A percentile compares a stretch with the other conserved stretches of the same genome.
Evolutionary conservation across 192 early-diverging fungal species (phyloP).

Genomic region (Lobulomyces angularis): DNA sequence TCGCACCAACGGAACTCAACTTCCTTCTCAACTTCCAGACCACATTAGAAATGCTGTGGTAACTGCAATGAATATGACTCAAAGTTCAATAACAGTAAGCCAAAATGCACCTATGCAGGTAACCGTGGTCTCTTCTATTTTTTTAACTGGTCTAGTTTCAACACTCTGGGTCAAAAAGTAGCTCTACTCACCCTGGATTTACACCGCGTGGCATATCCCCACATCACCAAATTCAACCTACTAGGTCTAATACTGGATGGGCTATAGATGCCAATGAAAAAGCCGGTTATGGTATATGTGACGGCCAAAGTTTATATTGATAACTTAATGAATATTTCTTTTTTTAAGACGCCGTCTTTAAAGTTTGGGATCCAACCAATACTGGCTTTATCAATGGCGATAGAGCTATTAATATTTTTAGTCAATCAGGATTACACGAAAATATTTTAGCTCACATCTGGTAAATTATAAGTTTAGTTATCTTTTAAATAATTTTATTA

Average conservation of each 20-base stretch:
- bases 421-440: slow-evolving; percentile 55
- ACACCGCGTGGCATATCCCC: slow-evolving; percentile 2
- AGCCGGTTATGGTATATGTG: slow-evolving; percentile 22
- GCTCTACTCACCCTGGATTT: background rate
- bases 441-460: slow-evolving; percentile 65
- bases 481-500: slow-evolving; percentile 1
- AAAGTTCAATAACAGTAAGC: too few relatives aligned
- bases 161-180: background rate
- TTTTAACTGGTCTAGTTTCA: background rate
- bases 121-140: too few relatives aligned
- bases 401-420: slow-evolving; percentile 58
- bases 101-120: slow-evolving; percentile 5
- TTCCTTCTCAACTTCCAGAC: slow-evolving; percentile 25
- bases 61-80: too few relatives aligned
- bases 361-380: slow-evolving; percentile 54
- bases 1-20: slow-evolving; percentile 14
- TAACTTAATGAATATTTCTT: too few relatives aligned
- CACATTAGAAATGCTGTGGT: slow-evolving; percentile 13
- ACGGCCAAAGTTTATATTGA: too few relatives aligned
- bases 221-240: too few relatives aligned
- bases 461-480: slow-evolving; percentile 16
- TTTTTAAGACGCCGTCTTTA: slow-evolving; percentile 62
- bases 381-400: slow-evolving; percentile 55
- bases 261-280: slow-evolving; percentile 31
- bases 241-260: slow-evolving; percentile 18